Evolutionary conservation across 2,329 filamentous ascomycete species (phyloP).

Genomic region (Trichoderma cornu-damae): DNA sequence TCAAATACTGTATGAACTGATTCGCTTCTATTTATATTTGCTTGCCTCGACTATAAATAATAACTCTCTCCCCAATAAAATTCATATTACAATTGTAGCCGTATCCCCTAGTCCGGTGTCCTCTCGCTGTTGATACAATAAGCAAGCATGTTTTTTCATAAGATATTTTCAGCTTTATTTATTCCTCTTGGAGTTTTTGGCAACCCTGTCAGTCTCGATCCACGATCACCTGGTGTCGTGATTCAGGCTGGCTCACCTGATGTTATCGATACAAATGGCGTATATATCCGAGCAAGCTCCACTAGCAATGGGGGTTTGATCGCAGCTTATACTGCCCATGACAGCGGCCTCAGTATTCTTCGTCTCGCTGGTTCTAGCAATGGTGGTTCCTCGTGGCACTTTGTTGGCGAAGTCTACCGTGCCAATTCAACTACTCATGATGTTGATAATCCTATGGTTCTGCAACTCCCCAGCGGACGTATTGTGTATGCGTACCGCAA

Average conservation of each 20-base stretch:
- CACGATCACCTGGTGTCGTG: neutral
- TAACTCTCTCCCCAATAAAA: neutral
- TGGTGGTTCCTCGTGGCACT: neutral
- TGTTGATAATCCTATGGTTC: conserved; percentile 31
- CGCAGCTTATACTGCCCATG: neutral
- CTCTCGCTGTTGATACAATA: neutral
- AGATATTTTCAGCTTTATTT: neutral
- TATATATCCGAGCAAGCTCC: neutral
- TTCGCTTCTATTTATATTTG: neutral
- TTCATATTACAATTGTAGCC: neutral
- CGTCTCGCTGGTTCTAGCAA: neutral
- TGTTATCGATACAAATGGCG: neutral
- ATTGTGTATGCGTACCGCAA: conserved; percentile 36
- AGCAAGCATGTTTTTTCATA: neutral
- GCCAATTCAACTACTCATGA: neutral
- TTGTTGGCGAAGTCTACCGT: conserved; percentile 5
- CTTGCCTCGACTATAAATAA: neutral
- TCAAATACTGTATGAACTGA: too few relatives aligned
- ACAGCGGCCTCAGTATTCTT: neutral
- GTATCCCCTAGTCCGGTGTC: neutral
- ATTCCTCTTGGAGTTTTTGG: neutral
- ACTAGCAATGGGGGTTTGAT: neutral
- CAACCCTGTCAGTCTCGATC: neutral
- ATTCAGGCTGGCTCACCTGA: neutral
- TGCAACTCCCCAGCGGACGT: conserved; percentile 34